These are phyloP conservation scores for Calophaca sinica DNA, from an alignment of 306 rosid species.

Conservation along the genomic window DNA sequence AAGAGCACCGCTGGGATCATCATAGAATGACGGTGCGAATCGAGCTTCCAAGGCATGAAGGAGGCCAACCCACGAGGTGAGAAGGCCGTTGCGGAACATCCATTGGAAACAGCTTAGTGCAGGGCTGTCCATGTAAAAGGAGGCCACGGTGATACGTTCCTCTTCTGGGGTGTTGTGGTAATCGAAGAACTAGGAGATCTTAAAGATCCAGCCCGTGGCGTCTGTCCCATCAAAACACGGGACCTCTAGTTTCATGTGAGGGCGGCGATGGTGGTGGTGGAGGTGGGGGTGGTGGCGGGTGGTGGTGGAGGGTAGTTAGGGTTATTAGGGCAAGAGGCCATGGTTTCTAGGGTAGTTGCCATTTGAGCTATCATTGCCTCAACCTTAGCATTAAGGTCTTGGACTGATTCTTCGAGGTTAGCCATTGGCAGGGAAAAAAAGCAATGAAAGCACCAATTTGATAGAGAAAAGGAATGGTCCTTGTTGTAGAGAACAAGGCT, in stretches of 20 bases:
- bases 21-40: background rate
- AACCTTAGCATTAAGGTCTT: too few species aligned
- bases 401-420: too few species aligned
- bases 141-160: background rate
- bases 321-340: too few species aligned
- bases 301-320: too few species aligned
- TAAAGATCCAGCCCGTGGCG: background rate
- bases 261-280: background rate
- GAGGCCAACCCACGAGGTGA: background rate
- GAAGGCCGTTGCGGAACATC: background rate
- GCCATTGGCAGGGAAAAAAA: too few species aligned
- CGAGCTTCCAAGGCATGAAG: background rate
- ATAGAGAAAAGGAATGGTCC: too few species aligned
- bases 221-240: background rate
- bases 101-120: background rate
- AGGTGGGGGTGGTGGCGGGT: background rate
- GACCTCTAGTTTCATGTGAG: background rate
- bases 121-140: background rate
- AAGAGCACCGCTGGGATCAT: background rate
- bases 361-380: too few species aligned
- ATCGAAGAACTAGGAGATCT: background rate
- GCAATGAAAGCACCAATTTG: too few species aligned
- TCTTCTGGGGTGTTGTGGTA: background rate
- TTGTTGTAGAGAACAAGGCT: too few species aligned
- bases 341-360: too few species aligned